These are phyloP conservation scores for Diaporthe caulivora DNA, from an alignment of 2,329 filamentous ascomycete species.

Conservation along the genomic window DNA sequence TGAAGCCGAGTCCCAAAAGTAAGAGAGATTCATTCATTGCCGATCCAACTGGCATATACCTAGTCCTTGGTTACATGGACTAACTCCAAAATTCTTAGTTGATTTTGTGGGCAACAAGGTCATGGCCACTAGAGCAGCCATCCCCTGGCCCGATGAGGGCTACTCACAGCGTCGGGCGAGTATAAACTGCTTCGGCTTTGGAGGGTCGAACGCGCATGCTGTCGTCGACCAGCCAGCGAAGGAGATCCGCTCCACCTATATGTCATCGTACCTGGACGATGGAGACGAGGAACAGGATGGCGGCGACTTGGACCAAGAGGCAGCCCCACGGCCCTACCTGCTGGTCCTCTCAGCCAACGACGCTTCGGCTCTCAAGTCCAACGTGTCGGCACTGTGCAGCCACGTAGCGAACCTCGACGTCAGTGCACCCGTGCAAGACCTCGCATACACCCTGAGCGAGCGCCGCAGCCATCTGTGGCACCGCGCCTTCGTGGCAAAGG, in stretches of 20 bases:
- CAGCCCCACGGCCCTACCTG: neutral
- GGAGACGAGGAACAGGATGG: too few species aligned
- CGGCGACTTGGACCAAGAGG: neutral
- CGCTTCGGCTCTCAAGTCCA: neutral
- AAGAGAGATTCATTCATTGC: too few species aligned
- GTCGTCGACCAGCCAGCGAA: neutral
- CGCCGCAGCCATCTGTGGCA: slow-evolving; percentile 34
- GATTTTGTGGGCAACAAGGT: too few species aligned
- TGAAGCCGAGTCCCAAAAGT: slow-evolving; percentile 58
- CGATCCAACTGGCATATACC: too few species aligned
- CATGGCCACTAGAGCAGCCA: too few species aligned
- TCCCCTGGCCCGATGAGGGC: too few species aligned
- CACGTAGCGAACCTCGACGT: neutral
- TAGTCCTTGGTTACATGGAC: too few species aligned
- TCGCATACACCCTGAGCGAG: slow-evolving; percentile 41
- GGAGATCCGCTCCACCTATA: neutral
- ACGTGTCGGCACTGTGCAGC: neutral
- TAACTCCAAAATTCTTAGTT: too few species aligned
- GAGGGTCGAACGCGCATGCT: neutral
- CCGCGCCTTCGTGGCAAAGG: slow-evolving; percentile 28
- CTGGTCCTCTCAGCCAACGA: neutral
- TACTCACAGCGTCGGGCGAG: too few species aligned
- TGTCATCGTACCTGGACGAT: neutral
- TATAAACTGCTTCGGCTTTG: neutral
- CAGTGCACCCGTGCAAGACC: slow-evolving; percentile 19